Conservation (phyloP, 2,329 filamentous ascomycete species). For the Kalaharituber pfeilii region DNA sequence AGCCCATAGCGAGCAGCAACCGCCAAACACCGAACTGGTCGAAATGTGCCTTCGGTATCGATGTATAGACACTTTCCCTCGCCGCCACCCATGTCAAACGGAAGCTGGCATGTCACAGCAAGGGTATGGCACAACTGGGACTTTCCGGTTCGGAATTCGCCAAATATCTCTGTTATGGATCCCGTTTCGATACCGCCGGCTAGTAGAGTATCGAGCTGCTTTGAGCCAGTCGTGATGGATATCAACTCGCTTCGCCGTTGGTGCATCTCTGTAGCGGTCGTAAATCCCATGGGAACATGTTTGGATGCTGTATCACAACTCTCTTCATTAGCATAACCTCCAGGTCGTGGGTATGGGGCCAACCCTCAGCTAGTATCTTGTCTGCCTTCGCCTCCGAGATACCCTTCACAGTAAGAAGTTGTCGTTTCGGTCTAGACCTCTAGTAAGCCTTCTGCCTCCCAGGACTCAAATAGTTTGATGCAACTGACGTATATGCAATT, state of each 20-base stretch:
- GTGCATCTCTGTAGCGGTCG: constrained; percentile 97
- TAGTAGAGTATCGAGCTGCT: constrained; percentile 86
- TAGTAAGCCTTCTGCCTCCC: neutral
- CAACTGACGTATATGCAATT: constrained; percentile 68
- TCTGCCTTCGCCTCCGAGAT: constrained; percentile 93
- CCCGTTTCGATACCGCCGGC: constrained; percentile 93
- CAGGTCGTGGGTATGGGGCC: no score
- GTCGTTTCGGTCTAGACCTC: constrained; percentile 42
- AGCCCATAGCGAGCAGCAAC: constrained; percentile 90
- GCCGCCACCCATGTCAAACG: constrained; percentile 96
- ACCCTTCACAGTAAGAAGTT: constrained; percentile 88
- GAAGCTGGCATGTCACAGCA: constrained; percentile 93
- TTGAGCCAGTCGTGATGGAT: constrained; percentile 93
- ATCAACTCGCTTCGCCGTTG: constrained; percentile 91
- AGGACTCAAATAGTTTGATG: neutral
- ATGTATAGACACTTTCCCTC: constrained; percentile 98
- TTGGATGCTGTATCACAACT: constrained; percentile 51
- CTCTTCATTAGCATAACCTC: neutral
- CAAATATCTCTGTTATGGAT: constrained; percentile 94
- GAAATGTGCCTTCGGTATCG: constrained; percentile 93
- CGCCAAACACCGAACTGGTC: constrained; percentile 73
- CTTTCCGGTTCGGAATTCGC: constrained; percentile 94
- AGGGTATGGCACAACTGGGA: constrained; percentile 97
- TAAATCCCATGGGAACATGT: constrained; percentile 96
- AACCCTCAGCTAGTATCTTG: constrained; percentile 80